Evolutionary conservation across 768 basidiomycete genomes (phyloP), one percentile per base, ranked within the genome.

Genomic region (Heimioporus sp.): DNA sequence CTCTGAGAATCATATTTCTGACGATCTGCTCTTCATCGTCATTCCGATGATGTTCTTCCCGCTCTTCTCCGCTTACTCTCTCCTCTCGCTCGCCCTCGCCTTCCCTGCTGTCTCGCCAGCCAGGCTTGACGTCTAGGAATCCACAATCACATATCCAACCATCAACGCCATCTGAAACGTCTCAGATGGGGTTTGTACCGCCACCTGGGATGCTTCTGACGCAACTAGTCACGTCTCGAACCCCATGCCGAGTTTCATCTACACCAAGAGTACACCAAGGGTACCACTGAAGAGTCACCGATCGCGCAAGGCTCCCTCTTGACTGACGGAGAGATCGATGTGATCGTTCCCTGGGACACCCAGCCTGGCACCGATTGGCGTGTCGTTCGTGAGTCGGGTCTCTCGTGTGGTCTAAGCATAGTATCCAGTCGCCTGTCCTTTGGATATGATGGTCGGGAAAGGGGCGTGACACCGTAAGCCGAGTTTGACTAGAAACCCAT

Each of bases 61-160:
- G 52, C 31, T 63, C 49, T 15, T 37, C 40, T 32, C 19, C 13
- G 5, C 55, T 0, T 51, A 30, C 50, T 50, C 57, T 43, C 51
- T 74, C 43, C 35, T 68, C 21, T 62, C 69, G 12, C 51, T 66
- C 43, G 68, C 61, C 37, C 45, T 43, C 3, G 65, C 71, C 0
- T 58, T 65, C 54, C 77, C 73, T 20, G 1, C 58, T 28, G 1
- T 49, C 28, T 19, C 51, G 1, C 51, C 48, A 2, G 51, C 53
- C 11, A 19, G 2, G n/a, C 72, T 76, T 35, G 80, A 81, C 50
- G 79, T 81, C 9, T 82, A 71, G 62, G 72, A 67, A 1, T 80
- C 81, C 1, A 66, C 62, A n/a, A 67, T 82, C 51, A 59, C 59
- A 30, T 70, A 62, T 39, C 80, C 80, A 2, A 31, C 54, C 13